Evolutionary conservation across 306 rosid genomes (phyloP).

Genomic region (Dicorynia guianensis): DNA sequence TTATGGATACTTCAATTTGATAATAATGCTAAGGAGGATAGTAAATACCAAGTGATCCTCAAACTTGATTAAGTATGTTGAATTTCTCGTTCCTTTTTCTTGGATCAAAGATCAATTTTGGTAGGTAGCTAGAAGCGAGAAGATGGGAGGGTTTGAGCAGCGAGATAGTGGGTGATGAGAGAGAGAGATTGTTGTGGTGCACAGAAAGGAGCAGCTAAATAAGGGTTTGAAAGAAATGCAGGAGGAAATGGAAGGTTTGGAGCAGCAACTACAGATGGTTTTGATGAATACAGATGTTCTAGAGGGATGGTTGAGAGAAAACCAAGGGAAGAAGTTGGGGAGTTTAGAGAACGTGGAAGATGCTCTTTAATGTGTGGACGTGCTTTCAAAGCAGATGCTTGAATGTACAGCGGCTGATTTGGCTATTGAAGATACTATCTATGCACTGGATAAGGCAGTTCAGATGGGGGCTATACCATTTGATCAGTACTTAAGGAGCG

Average conservation of each 20-base stretch:
- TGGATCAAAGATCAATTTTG: not conserved
- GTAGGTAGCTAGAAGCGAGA: slow-evolving; percentile 19
- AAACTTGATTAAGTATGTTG: too few species aligned
- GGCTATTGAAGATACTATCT: slow-evolving; percentile 83
- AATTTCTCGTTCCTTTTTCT: not conserved
- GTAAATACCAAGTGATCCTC: too few species aligned
- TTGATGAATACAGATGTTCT: slow-evolving; percentile 82
- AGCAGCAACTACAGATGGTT: slow-evolving; percentile 91
- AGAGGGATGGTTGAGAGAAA: slow-evolving; percentile 85
- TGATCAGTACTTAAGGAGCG: slow-evolving; percentile 85
- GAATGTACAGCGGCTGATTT: slow-evolving; percentile 81
- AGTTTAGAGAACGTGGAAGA: slow-evolving; percentile 52
- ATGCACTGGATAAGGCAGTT: slow-evolving; percentile 82
- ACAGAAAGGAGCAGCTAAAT: slow-evolving; percentile 63
- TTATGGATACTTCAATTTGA: too few species aligned
- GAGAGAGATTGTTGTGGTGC: slow-evolving; percentile 62
- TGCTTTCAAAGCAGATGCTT: slow-evolving; percentile 80
- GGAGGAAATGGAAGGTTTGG: slow-evolving; percentile 85
- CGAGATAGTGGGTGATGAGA: slow-evolving; percentile 65
- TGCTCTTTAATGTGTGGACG: slow-evolving; percentile 76
- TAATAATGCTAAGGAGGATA: too few species aligned
- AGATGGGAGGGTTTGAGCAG: slow-evolving; percentile 51
- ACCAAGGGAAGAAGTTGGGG: slow-evolving; percentile 58
- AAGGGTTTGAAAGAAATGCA: slow-evolving; percentile 77
- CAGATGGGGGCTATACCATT: slow-evolving; percentile 78